Base-by-base conservation (phyloP, 306 rosid species). In the Sicyos baderoa region DNA sequence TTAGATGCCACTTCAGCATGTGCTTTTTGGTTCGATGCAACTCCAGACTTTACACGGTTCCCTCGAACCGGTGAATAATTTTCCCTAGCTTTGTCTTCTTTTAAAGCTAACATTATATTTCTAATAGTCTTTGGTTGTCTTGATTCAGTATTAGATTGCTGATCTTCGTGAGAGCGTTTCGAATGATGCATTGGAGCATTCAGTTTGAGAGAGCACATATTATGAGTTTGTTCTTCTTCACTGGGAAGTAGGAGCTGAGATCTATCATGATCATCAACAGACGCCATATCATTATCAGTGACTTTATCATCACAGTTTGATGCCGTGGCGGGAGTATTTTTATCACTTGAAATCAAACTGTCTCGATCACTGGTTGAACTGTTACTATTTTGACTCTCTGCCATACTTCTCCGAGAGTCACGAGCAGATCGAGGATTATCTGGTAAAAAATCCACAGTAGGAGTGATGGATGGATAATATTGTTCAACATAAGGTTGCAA, bases 301-400 rank as follows among this genome's bases (percentile, higher is more conserved):
- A 80, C 78, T 78, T 79, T 90, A 79, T 63, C 75, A 79, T 84
- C 72, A 77, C 77, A 76, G 71, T 71, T 78, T 0, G 79, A 73
- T 64, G 51, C 76, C 42, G 74, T 56, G 65, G 51, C 77, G 8
- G 80, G 79, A 76, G 78, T 74, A 74, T 68, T 82, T 82, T 81
- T 94, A 71, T 88, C 99, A 74, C 76, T 84, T 70, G 91, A 88
- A 81, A 82, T 80, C 56, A 83, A 82, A 84, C 95, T 83, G 70
- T 94, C 96, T 83, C 77, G 90, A 74, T 94, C 97, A 78, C 95
- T 88, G 68, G 87, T 85, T 29, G 99, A 94, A 82, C 90, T 81
- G 70, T 57, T 82, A 83, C 96, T 90, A 77, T 75, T 90, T 81
- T 88, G 96, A 78, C 99, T 94, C 81, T 88, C 99, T 62, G 92